These are phyloP conservation scores for Lodderomyces pseudojiufengensis DNA, from an alignment of 1,139 yeast genomes.

Conservation along the genomic window DNA sequence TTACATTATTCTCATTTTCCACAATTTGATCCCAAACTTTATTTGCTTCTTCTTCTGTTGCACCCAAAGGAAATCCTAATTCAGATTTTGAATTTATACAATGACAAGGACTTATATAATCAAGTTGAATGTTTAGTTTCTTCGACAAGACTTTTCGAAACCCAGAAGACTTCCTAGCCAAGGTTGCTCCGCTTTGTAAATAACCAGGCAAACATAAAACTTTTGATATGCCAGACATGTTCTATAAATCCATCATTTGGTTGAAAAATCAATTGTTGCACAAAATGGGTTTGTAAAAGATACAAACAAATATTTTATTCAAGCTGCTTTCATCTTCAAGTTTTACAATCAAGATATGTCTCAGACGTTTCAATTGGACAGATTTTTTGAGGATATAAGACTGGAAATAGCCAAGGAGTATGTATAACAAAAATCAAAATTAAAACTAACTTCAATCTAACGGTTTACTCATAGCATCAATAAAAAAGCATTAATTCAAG, in stretches of 20 bases:
- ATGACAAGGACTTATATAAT: constrained; percentile 37
- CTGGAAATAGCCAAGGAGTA: constrained; percentile 15
- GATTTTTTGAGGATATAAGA: constrained; percentile 12
- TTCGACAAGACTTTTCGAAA: constrained; percentile 63
- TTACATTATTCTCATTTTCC: constrained; percentile 50
- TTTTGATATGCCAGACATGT: constrained; percentile 6
- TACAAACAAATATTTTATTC: too few relatives aligned
- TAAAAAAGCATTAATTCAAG: constrained; percentile 14
- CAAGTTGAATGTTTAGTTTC: constrained; percentile 48
- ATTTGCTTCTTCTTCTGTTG: constrained; percentile 24
- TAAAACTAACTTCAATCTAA: too few relatives aligned
- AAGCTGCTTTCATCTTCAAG: too few relatives aligned
- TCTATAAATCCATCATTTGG: too few relatives aligned
- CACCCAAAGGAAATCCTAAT: constrained; percentile 27
- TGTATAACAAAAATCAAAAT: too few relatives aligned
- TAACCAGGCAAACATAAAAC: constrained; percentile 42
- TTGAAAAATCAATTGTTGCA: too few relatives aligned
- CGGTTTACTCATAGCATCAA: constrained; percentile 8
- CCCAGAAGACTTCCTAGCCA: constrained; percentile 78
- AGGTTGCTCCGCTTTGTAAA: constrained; percentile 65
- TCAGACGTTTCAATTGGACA: constrained; percentile 10
- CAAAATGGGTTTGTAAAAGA: too few relatives aligned
- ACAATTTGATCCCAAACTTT: constrained; percentile 29
- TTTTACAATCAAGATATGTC: too few relatives aligned
- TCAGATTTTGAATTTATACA: constrained; percentile 23